Conservation (phyloP, 1,139 yeast species). For the Saccharomyces hybrid region DNA sequence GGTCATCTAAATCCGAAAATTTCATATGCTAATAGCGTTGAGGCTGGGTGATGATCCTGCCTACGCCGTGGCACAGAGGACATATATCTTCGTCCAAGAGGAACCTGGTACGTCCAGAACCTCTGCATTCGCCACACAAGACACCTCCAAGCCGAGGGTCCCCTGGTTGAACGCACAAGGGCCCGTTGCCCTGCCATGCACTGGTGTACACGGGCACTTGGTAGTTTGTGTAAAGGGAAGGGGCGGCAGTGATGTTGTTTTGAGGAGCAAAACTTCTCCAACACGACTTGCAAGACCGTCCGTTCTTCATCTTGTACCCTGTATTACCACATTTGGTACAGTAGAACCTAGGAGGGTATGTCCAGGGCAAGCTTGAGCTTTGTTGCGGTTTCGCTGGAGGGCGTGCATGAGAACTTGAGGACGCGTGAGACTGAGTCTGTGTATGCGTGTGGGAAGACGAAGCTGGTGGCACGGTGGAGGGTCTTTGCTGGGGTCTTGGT, state of each 20-base stretch:
- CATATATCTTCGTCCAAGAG: conserved; percentile 53
- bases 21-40: neutral
- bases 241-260: conserved; percentile 20
- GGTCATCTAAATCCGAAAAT: neutral
- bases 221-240: neutral
- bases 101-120: conserved; percentile 50
- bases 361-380: conserved; percentile 49
- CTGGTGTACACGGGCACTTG: neutral
- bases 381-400: conserved; percentile 3
- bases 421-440: neutral
- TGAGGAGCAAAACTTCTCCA: conserved; percentile 56
- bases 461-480: conserved; percentile 5
- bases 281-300: conserved; percentile 62
- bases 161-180: conserved; percentile 57
- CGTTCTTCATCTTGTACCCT: conserved; percentile 59
- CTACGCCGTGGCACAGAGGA: conserved; percentile 58
- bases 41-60: conserved; percentile 37
- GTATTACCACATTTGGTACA: conserved; percentile 73
- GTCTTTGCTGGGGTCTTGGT: conserved; percentile 10
- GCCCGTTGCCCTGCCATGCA: conserved; percentile 5
- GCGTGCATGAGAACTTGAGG: conserved; percentile 11
- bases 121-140: conserved; percentile 71
- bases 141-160: conserved; percentile 80
- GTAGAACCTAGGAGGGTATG: conserved; percentile 52
- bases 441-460: neutral